Evolutionary conservation across 2,329 filamentous ascomycete genomes (phyloP).

Genomic region (Colletotrichum echinochloae): DNA sequence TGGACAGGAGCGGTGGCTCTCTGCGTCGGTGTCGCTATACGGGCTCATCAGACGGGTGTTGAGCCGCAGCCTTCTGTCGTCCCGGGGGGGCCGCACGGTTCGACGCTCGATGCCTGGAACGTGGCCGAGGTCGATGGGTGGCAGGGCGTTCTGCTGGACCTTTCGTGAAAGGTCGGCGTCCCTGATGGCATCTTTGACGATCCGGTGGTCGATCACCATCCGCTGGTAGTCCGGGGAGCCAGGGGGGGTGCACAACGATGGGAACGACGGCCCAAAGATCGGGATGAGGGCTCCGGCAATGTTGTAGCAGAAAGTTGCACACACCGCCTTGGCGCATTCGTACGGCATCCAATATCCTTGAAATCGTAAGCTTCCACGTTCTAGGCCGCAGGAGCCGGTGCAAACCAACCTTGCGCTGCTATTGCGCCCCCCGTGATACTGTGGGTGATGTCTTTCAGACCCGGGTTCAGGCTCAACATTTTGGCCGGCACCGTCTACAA

Average conservation of each 20-base stretch:
- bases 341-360: conserved; percentile 99
- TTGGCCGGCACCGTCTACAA: conserved; percentile 87
- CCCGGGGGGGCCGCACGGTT: conserved; percentile 39
- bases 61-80: conserved; percentile 46
- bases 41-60: conserved; percentile 48
- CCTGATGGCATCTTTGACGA: conserved; percentile 64
- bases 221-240: conserved; percentile 72
- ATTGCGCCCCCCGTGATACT: conserved; percentile 95
- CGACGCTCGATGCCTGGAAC: conserved; percentile 24
- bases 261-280: conserved; percentile 88
- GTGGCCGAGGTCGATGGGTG: conserved; percentile 25
- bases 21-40: conserved; percentile 57
- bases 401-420: conserved; percentile 81
- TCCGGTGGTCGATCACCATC: conserved; percentile 72
- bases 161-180: conserved; percentile 60
- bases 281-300: conserved; percentile 91
- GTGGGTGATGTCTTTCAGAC: conserved; percentile 88
- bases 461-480: conserved; percentile 81
- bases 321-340: conserved; percentile 85
- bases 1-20: conserved; percentile 46
- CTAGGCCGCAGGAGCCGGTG: conserved; percentile 18
- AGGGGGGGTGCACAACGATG: conserved; percentile 74
- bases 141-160: conserved; percentile 46
- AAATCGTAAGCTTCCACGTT: not conserved
- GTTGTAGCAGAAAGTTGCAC: conserved; percentile 87